These are phyloP conservation scores for Lactarius quietus DNA, from an alignment of 768 basidiomycete species.

Conservation along the genomic window DNA sequence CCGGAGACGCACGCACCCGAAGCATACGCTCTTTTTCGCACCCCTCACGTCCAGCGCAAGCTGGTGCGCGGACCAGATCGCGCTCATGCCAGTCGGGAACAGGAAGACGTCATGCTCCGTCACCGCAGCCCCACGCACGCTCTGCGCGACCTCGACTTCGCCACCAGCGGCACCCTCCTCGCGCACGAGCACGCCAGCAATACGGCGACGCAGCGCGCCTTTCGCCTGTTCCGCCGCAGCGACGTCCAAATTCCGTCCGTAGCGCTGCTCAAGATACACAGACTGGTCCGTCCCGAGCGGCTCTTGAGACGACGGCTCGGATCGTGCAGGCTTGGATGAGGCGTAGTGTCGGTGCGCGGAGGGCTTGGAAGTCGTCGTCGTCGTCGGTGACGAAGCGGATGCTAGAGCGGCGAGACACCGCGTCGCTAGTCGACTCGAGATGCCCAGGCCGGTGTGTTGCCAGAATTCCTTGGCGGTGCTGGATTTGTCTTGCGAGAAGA, in stretches of 20 bases:
- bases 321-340: constrained; percentile 34
- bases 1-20: constrained; percentile 62
- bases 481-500: constrained; percentile 64
- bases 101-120: constrained; percentile 88
- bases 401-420: constrained; percentile 68
- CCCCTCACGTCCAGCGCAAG: constrained; percentile 53
- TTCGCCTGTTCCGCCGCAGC: constrained; percentile 77
- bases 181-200: constrained; percentile 78
- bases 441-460: constrained; percentile 91
- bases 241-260: constrained; percentile 84
- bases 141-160: constrained; percentile 53
- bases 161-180: constrained; percentile 46
- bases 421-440: constrained; percentile 85
- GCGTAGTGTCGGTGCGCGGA: constrained; percentile 58
- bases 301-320: constrained; percentile 35
- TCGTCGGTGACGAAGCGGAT: constrained; percentile 33
- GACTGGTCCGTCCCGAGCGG: constrained; percentile 57
- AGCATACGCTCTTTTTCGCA: constrained; percentile 82
- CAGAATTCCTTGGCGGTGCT: constrained; percentile 85
- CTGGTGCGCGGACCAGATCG: constrained; percentile 90
- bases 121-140: constrained; percentile 66
- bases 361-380: constrained; percentile 11
- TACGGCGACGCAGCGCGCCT: constrained; percentile 77
- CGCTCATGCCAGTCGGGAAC: constrained; percentile 86
- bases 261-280: constrained; percentile 89